These are phyloP conservation scores for Lepraria neglecta DNA, from an alignment of 495 filamentous ascomycete species.

Conservation along the genomic window DNA sequence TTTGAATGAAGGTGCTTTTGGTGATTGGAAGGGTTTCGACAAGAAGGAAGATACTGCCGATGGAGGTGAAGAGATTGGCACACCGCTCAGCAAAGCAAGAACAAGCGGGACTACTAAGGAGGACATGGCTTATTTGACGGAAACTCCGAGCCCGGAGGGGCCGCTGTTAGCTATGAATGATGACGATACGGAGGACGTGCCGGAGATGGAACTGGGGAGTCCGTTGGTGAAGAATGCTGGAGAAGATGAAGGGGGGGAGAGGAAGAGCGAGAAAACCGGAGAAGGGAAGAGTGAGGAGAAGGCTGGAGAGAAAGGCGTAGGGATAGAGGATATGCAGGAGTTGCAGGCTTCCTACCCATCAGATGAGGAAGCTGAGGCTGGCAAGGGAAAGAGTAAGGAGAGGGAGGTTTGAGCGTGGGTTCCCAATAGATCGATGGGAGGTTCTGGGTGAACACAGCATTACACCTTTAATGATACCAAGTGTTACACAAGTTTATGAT, in stretches of 20 bases:
- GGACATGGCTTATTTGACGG: constrained; percentile 34
- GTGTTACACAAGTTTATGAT: no score
- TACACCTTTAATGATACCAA: no score
- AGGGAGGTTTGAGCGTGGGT: no score
- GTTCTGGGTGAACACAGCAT: no score
- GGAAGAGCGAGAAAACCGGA: not conserved
- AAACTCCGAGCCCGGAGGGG: constrained; percentile 29
- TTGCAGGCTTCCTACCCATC: no score
- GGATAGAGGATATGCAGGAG: no score
- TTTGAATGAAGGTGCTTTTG: constrained; percentile 43
- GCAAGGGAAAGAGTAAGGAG: no score
- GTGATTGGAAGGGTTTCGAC: constrained; percentile 48
- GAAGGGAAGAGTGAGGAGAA: not conserved
- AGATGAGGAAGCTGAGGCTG: no score
- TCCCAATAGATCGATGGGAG: no score
- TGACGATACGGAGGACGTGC: constrained; percentile 37
- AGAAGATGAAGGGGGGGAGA: not conserved
- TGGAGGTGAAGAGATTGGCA: not conserved
- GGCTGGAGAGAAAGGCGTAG: not conserved
- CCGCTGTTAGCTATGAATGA: constrained; percentile 38
- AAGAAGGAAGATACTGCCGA: constrained; percentile 29
- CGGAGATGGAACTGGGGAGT: constrained; percentile 1
- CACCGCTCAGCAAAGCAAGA: not conserved
- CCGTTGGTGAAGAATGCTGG: not conserved
- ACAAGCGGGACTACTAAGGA: constrained; percentile 6